Conservation (phyloP, 352 stramenopile genomes). For the Phytophthora constricta region DNA sequence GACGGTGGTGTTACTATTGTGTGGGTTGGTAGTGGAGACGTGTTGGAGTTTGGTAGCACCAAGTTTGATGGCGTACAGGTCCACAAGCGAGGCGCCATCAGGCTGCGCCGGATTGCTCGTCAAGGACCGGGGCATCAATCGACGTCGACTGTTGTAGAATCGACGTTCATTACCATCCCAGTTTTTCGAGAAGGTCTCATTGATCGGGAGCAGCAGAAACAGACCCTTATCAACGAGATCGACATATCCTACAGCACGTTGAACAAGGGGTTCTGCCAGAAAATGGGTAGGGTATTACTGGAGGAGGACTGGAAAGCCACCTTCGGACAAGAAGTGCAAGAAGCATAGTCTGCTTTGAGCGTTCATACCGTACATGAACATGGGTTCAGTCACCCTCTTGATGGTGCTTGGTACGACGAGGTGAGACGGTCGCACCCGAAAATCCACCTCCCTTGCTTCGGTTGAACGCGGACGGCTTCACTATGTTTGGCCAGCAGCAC, state of each 20-base stretch:
- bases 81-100: conserved; percentile 31
- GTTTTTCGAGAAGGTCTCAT: conserved; percentile 53
- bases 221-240: conserved; percentile 22
- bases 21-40: conserved; percentile 9
- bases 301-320: conserved; percentile 3
- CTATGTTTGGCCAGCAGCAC: too few relatives aligned
- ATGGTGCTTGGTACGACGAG: too few relatives aligned
- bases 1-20: conserved; percentile 5
- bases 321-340: neutral
- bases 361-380: neutral
- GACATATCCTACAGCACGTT: conserved; percentile 24
- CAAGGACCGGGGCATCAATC: conserved; percentile 13
- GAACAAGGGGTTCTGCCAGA: conserved; percentile 33
- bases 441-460: too few relatives aligned
- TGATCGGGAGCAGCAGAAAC: conserved; percentile 33
- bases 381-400: neutral
- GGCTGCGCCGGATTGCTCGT: conserved; percentile 14
- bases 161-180: conserved; percentile 45
- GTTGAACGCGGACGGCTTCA: too few relatives aligned
- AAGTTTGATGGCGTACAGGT: conserved; percentile 13
- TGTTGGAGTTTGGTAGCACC: conserved; percentile 11
- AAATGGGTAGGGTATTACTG: conserved; percentile 20
- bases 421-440: too few relatives aligned
- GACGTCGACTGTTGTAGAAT: conserved; percentile 47
- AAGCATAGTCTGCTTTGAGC: too few relatives aligned